phyloP scores from a whole-genome alignment of 139 green algal species.

The Closterium sp. region DNA sequence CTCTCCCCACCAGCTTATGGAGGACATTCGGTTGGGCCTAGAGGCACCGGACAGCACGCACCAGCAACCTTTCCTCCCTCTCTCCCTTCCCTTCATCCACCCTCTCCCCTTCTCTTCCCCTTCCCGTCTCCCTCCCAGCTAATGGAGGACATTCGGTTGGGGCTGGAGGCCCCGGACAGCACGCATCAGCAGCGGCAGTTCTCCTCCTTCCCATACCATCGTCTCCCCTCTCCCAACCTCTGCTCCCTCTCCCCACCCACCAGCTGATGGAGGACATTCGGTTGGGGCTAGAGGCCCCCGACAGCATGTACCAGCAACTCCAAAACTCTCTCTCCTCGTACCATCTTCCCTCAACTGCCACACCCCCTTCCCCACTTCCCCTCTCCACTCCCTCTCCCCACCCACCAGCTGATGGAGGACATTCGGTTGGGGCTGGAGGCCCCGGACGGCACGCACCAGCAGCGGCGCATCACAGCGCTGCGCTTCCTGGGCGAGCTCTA shows the following conservation, averaged over 20 bases:
- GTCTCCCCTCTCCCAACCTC: background rate
- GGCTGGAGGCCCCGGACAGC: conserved; percentile 62
- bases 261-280: conserved; percentile 80
- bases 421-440: conserved; percentile 74
- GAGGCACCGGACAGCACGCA: conserved; percentile 52
- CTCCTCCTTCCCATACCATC: background rate
- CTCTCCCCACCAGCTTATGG: conserved; percentile 61
- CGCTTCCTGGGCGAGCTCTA: conserved; percentile 90
- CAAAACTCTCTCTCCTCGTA: too few relatives aligned
- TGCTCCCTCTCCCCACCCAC: background rate
- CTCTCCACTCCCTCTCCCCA: background rate
- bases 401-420: conserved; percentile 80
- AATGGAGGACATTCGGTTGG: conserved; percentile 80
- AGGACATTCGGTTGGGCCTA: conserved; percentile 76
- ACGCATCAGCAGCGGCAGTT: background rate
- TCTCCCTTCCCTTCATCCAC: background rate
- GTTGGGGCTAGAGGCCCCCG: conserved; percentile 64
- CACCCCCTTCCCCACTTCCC: background rate
- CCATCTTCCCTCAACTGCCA: background rate
- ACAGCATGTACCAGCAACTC: background rate
- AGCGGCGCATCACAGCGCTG: conserved; percentile 77
- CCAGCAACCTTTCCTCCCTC: background rate
- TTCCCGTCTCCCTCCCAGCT: conserved; percentile 42
- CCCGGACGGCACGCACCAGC: conserved; percentile 55
- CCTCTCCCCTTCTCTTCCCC: background rate